Conservation (phyloP, 1,284 basidiomycete species). For the Malassezia vespertilionis region DNA sequence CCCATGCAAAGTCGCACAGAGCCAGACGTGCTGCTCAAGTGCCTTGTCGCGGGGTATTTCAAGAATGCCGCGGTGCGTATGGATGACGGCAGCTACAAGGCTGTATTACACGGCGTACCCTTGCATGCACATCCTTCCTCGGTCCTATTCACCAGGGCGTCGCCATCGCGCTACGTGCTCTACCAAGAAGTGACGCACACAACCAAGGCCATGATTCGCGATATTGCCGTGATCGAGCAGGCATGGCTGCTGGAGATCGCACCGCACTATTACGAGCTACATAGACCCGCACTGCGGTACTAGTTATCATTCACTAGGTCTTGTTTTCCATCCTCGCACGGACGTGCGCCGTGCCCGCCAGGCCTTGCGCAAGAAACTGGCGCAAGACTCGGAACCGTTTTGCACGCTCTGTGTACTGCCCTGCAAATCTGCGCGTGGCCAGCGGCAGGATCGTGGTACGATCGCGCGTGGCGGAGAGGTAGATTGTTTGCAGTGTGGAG, state of each 20-base stretch:
- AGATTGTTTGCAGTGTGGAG: constrained; percentile 25
- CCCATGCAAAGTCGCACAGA: constrained; percentile 43
- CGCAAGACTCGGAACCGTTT: constrained; percentile 33
- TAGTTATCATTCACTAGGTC: background rate
- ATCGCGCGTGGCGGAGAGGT: constrained; percentile 22
- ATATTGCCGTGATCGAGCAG: constrained; percentile 49
- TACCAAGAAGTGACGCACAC: constrained; percentile 94
- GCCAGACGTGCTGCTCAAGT: constrained; percentile 63
- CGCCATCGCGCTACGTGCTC: constrained; percentile 79
- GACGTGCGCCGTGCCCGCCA: constrained; percentile 19
- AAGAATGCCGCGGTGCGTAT: constrained; percentile 79
- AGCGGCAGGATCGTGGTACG: constrained; percentile 32
- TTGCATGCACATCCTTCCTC: constrained; percentile 86
- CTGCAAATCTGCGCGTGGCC: constrained; percentile 29
- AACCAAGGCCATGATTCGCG: constrained; percentile 62
- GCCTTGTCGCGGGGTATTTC: constrained; percentile 85
- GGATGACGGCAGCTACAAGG: constrained; percentile 76
- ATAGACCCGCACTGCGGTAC: background rate
- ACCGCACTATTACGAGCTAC: constrained; percentile 17
- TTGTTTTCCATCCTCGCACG: constrained; percentile 1
- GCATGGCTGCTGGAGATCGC: constrained; percentile 53
- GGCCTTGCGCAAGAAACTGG: constrained; percentile 29
- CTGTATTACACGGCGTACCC: constrained; percentile 59
- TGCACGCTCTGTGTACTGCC: constrained; percentile 27
- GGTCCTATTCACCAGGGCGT: constrained; percentile 82